phyloP scores from a whole-genome alignment of 1,139 yeast genomes.

The Nakaseomyces kungkrabaensis region DNA sequence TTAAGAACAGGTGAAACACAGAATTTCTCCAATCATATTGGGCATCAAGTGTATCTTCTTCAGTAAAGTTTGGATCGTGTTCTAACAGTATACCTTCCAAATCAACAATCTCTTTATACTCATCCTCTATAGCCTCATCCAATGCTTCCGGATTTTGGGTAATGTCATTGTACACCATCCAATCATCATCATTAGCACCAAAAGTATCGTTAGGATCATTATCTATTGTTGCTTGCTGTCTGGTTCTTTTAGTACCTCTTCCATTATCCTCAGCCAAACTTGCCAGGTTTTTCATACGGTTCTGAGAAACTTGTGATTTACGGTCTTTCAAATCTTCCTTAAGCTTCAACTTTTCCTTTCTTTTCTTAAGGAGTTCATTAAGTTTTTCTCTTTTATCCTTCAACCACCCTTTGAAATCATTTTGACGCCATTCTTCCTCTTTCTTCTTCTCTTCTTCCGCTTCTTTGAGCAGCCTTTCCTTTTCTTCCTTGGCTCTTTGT shows the following conservation, averaged over 20 bases:
- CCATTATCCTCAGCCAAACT: slow-evolving; percentile 70
- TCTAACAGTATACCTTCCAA: slow-evolving; percentile 69
- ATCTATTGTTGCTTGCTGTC: slow-evolving; percentile 59
- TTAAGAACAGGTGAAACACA: slow-evolving; percentile 67
- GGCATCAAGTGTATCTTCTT: slow-evolving; percentile 75
- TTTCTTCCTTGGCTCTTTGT: slow-evolving; percentile 70
- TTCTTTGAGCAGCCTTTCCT: slow-evolving; percentile 43
- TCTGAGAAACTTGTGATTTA: slow-evolving; percentile 84
- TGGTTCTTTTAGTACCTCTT: slow-evolving; percentile 37
- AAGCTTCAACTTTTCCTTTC: slow-evolving; percentile 60
- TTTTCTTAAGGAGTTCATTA: slow-evolving; percentile 43
- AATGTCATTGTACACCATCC: slow-evolving; percentile 84
- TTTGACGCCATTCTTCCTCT: slow-evolving; percentile 69
- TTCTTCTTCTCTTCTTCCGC: slow-evolving; percentile 44
- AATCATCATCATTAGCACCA: slow-evolving; percentile 93
- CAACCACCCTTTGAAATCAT: slow-evolving; percentile 74
- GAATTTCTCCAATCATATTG: slow-evolving; percentile 82
- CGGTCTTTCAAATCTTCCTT: slow-evolving; percentile 77
- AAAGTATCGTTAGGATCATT: slow-evolving; percentile 91
- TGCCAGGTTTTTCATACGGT: slow-evolving; percentile 86
- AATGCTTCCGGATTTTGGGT: slow-evolving; percentile 52
- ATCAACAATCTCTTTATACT: slow-evolving; percentile 47
- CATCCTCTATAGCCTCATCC: slow-evolving; percentile 67
- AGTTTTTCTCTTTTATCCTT: slow-evolving; percentile 56
- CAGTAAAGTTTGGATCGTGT: slow-evolving; percentile 73